Percentiles rank a stretch among this genome's conserved stretches.
These are phyloP conservation scores for Penstemon barbatus DNA, from an alignment of 257 asterid species.

Conservation along the genomic window DNA sequence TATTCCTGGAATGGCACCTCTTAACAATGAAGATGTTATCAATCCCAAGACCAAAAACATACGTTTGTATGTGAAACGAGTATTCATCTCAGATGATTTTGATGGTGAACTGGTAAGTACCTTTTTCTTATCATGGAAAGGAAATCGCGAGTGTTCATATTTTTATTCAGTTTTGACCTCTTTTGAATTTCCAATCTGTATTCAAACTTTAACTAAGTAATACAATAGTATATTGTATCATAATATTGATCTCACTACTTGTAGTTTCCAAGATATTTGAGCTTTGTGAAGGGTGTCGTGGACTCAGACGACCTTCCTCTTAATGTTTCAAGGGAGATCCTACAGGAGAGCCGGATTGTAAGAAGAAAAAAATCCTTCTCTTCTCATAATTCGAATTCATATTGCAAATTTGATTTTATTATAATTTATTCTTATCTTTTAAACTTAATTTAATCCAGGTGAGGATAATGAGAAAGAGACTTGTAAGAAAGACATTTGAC, in stretches of 20 bases:
- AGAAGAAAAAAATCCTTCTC: slow-evolving; percentile 39
- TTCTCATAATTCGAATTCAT: background rate
- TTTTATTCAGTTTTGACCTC: background rate
- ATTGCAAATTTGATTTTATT: background rate
- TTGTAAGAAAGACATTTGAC: slow-evolving; percentile 94
- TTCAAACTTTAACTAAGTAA: background rate
- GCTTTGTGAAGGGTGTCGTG: slow-evolving; percentile 97
- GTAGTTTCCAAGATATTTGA: slow-evolving; percentile 97
- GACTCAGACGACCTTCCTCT: slow-evolving; percentile 99
- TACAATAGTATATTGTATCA: background rate
- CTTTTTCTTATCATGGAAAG: background rate
- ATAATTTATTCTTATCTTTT: slow-evolving; percentile 11
- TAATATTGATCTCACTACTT: slow-evolving; percentile 25
- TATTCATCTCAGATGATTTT: slow-evolving; percentile 95
- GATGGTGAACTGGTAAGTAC: slow-evolving; percentile 93
- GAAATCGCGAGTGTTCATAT: too few species aligned
- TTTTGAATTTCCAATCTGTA: background rate
- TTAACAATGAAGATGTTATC: slow-evolving; percentile 89
- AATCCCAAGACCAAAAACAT: slow-evolving; percentile 95
- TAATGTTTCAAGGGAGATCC: slow-evolving; percentile 96
- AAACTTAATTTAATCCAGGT: slow-evolving; percentile 46
- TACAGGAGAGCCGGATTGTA: slow-evolving; percentile 99
- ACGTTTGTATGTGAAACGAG: slow-evolving; percentile 89
- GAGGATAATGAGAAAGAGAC: slow-evolving; percentile 96
- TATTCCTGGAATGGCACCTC: slow-evolving; percentile 99